phyloP scores from a whole-genome alignment of 192 early-diverging fungal genomes.

The Backusella liffmaniae region DNA sequence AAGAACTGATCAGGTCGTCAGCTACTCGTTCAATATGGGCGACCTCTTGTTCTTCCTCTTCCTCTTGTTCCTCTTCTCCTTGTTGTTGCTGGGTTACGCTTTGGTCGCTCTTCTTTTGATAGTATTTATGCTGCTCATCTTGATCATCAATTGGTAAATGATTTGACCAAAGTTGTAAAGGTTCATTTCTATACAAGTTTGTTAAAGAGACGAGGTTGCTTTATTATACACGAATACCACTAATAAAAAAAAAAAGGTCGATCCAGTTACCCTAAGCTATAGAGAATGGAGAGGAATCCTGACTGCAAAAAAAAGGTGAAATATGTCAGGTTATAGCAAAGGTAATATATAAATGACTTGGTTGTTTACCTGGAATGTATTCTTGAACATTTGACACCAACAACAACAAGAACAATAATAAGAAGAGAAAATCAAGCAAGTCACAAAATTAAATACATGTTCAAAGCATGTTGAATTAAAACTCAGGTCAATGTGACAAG shows the following conservation, averaged over 20 bases:
- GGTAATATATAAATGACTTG: not conserved
- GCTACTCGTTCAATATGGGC: constrained; percentile 72
- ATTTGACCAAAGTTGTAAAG: constrained; percentile 72
- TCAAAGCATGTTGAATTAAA: not conserved
- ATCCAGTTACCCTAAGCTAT: constrained; percentile 74
- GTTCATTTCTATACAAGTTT: constrained; percentile 49
- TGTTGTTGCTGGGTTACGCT: not conserved
- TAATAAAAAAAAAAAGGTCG: not conserved
- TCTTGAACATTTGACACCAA: constrained; percentile 64
- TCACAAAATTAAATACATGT: not conserved
- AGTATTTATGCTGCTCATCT: not conserved
- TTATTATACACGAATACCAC: constrained; percentile 10
- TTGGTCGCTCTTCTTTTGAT: not conserved
- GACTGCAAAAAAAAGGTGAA: constrained; percentile 49
- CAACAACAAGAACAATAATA: not conserved
- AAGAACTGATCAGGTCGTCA: constrained; percentile 81
- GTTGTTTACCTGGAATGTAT: constrained; percentile 69
- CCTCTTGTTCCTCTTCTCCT: not conserved
- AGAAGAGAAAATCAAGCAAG: not conserved
- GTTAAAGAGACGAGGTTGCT: not conserved
- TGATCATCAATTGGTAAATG: constrained; percentile 45
- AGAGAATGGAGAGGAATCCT: constrained; percentile 87
- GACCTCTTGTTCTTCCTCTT: constrained; percentile 38
- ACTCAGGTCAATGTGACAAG: not conserved
- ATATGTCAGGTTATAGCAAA: not conserved